Evolutionary conservation across 176 grass and related monocot genomes (phyloP).

Genomic region (Phoenix dactylifera): DNA sequence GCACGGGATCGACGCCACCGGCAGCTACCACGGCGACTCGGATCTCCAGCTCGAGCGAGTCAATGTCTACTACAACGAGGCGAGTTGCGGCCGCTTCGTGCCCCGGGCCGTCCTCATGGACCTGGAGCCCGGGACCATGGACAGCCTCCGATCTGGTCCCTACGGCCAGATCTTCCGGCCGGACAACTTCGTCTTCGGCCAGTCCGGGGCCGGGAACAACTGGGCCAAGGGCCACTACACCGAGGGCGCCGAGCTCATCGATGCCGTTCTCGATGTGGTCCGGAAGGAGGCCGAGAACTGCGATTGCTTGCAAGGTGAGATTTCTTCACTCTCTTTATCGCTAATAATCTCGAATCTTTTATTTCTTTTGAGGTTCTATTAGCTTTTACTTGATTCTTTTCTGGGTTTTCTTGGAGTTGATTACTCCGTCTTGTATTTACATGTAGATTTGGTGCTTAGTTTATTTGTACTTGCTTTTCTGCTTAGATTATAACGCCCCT

Average conservation of each 20-base stretch:
- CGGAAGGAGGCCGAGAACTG: conserved; percentile 75
- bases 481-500: too few species aligned
- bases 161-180: conserved; percentile 39
- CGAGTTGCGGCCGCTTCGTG: conserved; percentile 63
- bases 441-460: too few species aligned
- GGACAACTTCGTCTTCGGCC: conserved; percentile 26
- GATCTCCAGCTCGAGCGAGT: conserved; percentile 64
- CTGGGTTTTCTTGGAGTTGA: too few species aligned
- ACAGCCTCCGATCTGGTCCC: conserved; percentile 36
- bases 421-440: too few species aligned
- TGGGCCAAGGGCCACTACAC: conserved; percentile 47
- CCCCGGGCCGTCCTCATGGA: conserved; percentile 60
- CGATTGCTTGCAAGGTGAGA: conserved; percentile 58
- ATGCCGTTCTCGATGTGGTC: conserved; percentile 73
- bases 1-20: conserved; percentile 79
- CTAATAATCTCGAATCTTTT: too few species aligned
- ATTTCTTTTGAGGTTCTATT: too few species aligned
- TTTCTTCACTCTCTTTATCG: too few species aligned
- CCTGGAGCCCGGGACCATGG: conserved; percentile 65
- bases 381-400: too few species aligned
- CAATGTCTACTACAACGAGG: conserved; percentile 85
- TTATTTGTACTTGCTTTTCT: too few species aligned
- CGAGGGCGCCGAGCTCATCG: conserved; percentile 76
- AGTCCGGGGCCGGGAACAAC: conserved; percentile 17
- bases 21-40: conserved; percentile 49